Conservation (phyloP, 768 basidiomycete genomes). For the Collybiopsis confluens region DNA sequence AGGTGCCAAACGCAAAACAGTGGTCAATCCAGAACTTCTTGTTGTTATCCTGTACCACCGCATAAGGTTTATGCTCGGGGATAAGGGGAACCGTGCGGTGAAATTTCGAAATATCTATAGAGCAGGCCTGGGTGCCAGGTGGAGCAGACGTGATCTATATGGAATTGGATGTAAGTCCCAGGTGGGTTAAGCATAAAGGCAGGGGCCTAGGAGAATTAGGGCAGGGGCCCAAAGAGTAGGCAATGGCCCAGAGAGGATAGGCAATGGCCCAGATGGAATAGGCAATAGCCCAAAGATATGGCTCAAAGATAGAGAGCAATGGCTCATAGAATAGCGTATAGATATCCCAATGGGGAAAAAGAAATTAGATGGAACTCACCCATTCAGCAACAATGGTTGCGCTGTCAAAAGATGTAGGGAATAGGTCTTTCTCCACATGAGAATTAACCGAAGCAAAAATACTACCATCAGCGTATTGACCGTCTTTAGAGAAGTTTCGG, state of each 20-base stretch:
- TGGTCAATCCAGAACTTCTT: constrained; percentile 28
- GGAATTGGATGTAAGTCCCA: no score
- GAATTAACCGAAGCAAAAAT: constrained; percentile 10
- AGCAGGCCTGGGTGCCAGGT: constrained; percentile 21
- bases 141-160: constrained; percentile 23
- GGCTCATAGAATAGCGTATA: no score
- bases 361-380: constrained; percentile 6
- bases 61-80: constrained; percentile 28
- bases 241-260: no score
- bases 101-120: constrained; percentile 25
- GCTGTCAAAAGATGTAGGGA: constrained; percentile 14
- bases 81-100: constrained; percentile 27
- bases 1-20: constrained; percentile 23
- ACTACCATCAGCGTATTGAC: background rate
- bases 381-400: constrained; percentile 10
- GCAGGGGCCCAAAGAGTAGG: no score
- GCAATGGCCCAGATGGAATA: no score
- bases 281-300: no score
- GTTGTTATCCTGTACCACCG: constrained; percentile 21
- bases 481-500: constrained; percentile 14
- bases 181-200: no score
- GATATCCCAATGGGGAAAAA: no score
- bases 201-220: no score
- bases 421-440: constrained; percentile 12
- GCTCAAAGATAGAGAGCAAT: no score